Evolutionary conservation across 306 rosid species (phyloP), one percentile per base, ranked within the genome.

Genomic region (Mimosa pudica): DNA sequence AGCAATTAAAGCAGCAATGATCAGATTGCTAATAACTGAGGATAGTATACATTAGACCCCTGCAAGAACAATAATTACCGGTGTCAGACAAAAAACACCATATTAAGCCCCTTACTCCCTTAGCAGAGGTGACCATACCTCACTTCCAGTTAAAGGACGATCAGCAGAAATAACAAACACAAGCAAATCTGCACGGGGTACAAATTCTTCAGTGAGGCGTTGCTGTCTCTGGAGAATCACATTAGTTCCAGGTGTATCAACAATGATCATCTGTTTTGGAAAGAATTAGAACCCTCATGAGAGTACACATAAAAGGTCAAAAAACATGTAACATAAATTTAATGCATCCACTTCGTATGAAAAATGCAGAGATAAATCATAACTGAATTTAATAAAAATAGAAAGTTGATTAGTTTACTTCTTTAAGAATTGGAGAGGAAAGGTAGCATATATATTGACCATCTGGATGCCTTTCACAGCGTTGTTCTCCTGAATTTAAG

Each of bases 201-300:
- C 96, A 82, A 95, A 95, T 87, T 95, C 98, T 89, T 95, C 98
- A 0, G 98, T 95, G 32, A 95, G 94, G 77, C 96, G 92, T 73
- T 95, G 98, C 73, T 95, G 98, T 82, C 98, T 92, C 77, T 91
- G 98, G 72, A 92, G 97, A 88, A 95, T 95, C 84, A 95, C 98
- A 90, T 95, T 95, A 76, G 98, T 92, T 86, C 98, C 98, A 64
- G 98, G 98, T 74, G 98, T 95, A 82, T 95, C 98, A 60, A 95
- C 98, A 82, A 95, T 65, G 69, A 81, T 90, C 94, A 95, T 95
- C 99, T 93, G 98, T 76, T 70, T 80, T 49, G 75, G 75, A 72
- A 83, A 77, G 35, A 49, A 77, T 10, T 2, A 46, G 62, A 77
- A 32, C 75, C 81, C 18, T 64, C 38, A 18, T 74, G 47, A 86